Percentiles rank a stretch among this genome's conserved stretches.
Conservation (phyloP, 1,284 basidiomycete genomes). For the Puccinia hordei region DNA sequence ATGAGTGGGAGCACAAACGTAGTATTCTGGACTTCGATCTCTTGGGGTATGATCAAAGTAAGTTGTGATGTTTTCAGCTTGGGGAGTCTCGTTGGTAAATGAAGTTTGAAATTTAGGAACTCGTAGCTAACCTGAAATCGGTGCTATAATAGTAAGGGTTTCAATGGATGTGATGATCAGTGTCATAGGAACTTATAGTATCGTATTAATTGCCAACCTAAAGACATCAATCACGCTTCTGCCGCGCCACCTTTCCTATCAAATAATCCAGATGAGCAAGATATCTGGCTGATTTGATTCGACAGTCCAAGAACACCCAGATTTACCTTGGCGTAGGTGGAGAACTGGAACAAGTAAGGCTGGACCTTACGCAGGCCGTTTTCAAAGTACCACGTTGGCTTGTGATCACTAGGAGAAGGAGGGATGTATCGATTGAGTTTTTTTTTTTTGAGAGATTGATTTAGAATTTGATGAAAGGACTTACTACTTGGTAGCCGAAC, state of each 20-base stretch:
- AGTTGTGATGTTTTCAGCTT: not conserved
- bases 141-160: constrained; percentile 2
- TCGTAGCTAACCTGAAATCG: constrained; percentile 45
- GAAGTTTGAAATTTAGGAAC: not conserved
- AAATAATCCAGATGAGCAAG: constrained; percentile 1
- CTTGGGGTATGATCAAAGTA: not conserved
- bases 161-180: not conserved
- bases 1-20: constrained; percentile 28
- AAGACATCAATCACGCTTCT: constrained; percentile 48
- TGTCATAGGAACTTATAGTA: no score
- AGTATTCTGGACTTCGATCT: constrained; percentile 51
- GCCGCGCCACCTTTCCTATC: constrained; percentile 49
- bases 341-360: constrained; percentile 47
- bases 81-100: not conserved
- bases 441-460: not conserved
- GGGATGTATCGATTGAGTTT: not conserved
- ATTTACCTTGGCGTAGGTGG: constrained; percentile 47
- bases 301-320: not conserved
- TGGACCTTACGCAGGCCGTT: constrained; percentile 46
- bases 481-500: constrained; percentile 47
- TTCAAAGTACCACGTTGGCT: constrained; percentile 47
- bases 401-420: constrained; percentile 17
- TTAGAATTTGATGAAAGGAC: not conserved
- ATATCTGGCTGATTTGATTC: not conserved
- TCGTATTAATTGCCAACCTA: constrained; percentile 9